phyloP scores from a whole-genome alignment of 305 asterid species.

The Fraxinus platypoda region DNA sequence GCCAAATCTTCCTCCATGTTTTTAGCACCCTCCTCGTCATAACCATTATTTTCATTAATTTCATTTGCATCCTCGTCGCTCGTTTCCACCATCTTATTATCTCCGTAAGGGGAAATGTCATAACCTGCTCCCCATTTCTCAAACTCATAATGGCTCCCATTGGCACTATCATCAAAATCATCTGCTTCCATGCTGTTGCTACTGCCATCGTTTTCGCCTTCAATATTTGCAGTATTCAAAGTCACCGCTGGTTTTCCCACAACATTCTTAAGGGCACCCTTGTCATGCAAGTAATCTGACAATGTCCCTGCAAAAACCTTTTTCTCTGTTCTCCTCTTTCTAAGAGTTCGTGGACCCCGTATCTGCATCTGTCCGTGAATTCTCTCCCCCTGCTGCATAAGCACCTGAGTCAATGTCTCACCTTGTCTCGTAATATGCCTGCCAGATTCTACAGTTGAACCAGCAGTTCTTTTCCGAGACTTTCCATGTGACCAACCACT shows the following conservation, averaged over 20 bases:
- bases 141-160: conserved; percentile 34
- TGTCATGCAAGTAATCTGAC: conserved; percentile 34
- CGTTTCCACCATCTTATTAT: conserved; percentile 48
- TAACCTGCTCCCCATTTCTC: conserved; percentile 48
- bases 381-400: conserved; percentile 55
- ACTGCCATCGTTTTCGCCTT: conserved; percentile 40
- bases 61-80: conserved; percentile 68
- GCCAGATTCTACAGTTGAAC: conserved; percentile 35
- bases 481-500: conserved; percentile 64
- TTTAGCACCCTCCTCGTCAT: conserved; percentile 40
- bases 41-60: conserved; percentile 41
- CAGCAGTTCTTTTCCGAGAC: conserved; percentile 37
- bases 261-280: conserved; percentile 26
- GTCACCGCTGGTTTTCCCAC: conserved; percentile 31
- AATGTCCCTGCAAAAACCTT: conserved; percentile 32
- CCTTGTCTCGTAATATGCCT: conserved; percentile 42
- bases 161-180: conserved; percentile 56
- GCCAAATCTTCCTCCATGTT: conserved; percentile 36
- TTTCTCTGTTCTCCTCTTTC: conserved; percentile 66
- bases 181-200: conserved; percentile 55
- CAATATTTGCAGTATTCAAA: conserved; percentile 27
- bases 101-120: conserved; percentile 30
- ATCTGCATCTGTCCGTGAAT: conserved; percentile 64
- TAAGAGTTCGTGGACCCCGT: conserved; percentile 73
- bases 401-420: conserved; percentile 52